A percentile compares a stretch with the other conserved stretches of the same genome.
These are phyloP conservation scores for Hyphodiscus hymeniophilus DNA, from an alignment of 495 filamentous ascomycete species.

Conservation along the genomic window DNA sequence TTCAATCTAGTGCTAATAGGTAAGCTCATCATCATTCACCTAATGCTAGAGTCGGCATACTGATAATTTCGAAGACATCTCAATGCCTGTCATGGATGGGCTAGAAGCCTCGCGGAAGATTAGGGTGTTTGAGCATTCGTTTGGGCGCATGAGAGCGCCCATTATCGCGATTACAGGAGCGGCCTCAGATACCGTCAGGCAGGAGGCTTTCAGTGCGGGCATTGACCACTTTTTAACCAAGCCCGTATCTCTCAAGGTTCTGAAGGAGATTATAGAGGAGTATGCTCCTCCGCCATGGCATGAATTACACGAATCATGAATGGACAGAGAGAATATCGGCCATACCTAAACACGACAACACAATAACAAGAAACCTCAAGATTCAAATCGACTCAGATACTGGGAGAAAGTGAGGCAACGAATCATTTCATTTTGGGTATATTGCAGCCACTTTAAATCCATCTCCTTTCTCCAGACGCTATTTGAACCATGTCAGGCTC, in stretches of 20 bases:
- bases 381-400: too few species aligned
- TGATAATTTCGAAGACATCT: slow-evolving; percentile 32
- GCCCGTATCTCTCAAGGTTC: slow-evolving; percentile 37
- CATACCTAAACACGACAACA: too few species aligned
- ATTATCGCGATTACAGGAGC: slow-evolving; percentile 64
- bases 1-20: slow-evolving; percentile 51
- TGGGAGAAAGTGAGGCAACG: too few species aligned
- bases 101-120: slow-evolving; percentile 46
- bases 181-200: slow-evolving; percentile 47
- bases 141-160: slow-evolving; percentile 27
- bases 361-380: too few species aligned
- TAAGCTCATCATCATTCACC: slow-evolving; percentile 26
- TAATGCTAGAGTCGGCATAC: slow-evolving; percentile 34
- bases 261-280: slow-evolving; percentile 4
- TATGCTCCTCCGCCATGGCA: too few species aligned
- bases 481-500: too few species aligned
- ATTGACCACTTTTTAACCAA: slow-evolving; percentile 62
- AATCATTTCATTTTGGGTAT: too few species aligned
- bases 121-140: slow-evolving; percentile 37
- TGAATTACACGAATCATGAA: too few species aligned
- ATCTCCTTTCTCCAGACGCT: too few species aligned
- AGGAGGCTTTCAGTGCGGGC: slow-evolving; percentile 53
- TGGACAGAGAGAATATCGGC: too few species aligned
- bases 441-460: too few species aligned
- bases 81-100: slow-evolving; percentile 59